These are phyloP conservation scores for Scorias spongiosa DNA, from an alignment of 2,329 filamentous ascomycete species.

Conservation along the genomic window DNA sequence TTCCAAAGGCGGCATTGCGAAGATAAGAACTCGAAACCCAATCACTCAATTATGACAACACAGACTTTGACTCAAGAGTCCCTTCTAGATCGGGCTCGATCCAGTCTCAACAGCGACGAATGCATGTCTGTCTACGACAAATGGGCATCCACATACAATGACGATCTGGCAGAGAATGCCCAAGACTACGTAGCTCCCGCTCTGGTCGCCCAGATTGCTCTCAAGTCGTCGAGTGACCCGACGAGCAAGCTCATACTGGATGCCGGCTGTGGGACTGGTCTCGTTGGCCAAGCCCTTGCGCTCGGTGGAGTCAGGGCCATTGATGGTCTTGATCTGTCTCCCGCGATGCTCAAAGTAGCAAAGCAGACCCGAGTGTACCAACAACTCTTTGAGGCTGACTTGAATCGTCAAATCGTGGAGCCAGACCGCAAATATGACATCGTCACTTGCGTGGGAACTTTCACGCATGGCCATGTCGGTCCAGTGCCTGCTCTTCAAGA, in stretches of 20 bases:
- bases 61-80: constrained; percentile 3
- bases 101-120: constrained; percentile 20
- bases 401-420: constrained; percentile 28
- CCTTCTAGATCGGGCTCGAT: constrained; percentile 24
- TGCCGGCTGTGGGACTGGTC: constrained; percentile 42
- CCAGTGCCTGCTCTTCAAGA: constrained; percentile 33
- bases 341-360: constrained; percentile 39
- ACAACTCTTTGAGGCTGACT: constrained; percentile 29
- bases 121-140: constrained; percentile 29
- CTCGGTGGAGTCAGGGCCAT: constrained; percentile 30
- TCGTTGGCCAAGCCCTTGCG: constrained; percentile 35
- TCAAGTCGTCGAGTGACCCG: constrained; percentile 3
- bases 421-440: constrained; percentile 33
- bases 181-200: constrained; percentile 28
- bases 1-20: too few species aligned
- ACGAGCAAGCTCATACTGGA: constrained; percentile 29
- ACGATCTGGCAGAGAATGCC: constrained; percentile 21
- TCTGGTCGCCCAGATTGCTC: constrained; percentile 22
- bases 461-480: constrained; percentile 41
- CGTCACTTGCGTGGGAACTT: constrained; percentile 39
- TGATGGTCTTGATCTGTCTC: constrained; percentile 38
- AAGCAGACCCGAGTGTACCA: constrained; percentile 33
- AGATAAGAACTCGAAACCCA: neutral
- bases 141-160: constrained; percentile 32
- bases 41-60: neutral